These are phyloP conservation scores for Endoconidiophora polonica DNA, from an alignment of 2,329 filamentous ascomycete genomes.

Conservation along the genomic window DNA sequence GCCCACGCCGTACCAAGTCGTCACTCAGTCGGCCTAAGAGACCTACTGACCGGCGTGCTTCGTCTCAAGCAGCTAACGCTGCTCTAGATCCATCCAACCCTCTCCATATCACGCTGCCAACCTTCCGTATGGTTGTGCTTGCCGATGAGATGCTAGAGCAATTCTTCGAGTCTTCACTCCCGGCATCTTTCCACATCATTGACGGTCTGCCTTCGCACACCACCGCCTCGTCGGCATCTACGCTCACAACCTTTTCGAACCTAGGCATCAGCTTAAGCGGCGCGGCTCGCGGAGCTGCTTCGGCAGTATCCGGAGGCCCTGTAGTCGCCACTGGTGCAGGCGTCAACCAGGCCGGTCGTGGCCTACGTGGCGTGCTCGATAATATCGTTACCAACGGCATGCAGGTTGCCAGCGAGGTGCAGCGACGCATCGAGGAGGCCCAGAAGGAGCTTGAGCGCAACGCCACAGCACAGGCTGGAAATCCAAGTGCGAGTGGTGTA, in stretches of 20 bases:
- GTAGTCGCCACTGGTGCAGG: conserved; percentile 20
- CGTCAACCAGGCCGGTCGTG: conserved; percentile 40
- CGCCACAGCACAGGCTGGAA: conserved; percentile 45
- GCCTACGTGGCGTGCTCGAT: conserved; percentile 81
- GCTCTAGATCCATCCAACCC: conserved; percentile 87
- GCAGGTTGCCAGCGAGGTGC: conserved; percentile 83
- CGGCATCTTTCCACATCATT: conserved; percentile 76
- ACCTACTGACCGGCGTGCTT: conserved; percentile 38
- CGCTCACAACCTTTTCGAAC: conserved; percentile 73
- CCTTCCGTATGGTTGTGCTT: conserved; percentile 95
- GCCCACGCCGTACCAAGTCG: conserved; percentile 16
- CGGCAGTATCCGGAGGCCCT: neutral
- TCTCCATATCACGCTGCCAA: conserved; percentile 87
- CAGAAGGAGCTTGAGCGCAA: conserved; percentile 78
- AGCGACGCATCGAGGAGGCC: conserved; percentile 85
- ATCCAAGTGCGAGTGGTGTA: conserved; percentile 24
- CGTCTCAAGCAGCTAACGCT: conserved; percentile 65
- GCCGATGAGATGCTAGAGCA: conserved; percentile 90
- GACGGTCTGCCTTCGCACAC: conserved; percentile 34
- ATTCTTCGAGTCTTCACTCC: conserved; percentile 94
- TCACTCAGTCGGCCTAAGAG: conserved; percentile 16
- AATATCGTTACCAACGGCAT: conserved; percentile 97
- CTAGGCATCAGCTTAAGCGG: conserved; percentile 33
- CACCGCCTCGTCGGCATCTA: conserved; percentile 29
- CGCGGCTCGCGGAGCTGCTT: conserved; percentile 13